phyloP scores from a whole-genome alignment of 2,329 filamentous ascomycete species.

The Exophiala sp. region DNA sequence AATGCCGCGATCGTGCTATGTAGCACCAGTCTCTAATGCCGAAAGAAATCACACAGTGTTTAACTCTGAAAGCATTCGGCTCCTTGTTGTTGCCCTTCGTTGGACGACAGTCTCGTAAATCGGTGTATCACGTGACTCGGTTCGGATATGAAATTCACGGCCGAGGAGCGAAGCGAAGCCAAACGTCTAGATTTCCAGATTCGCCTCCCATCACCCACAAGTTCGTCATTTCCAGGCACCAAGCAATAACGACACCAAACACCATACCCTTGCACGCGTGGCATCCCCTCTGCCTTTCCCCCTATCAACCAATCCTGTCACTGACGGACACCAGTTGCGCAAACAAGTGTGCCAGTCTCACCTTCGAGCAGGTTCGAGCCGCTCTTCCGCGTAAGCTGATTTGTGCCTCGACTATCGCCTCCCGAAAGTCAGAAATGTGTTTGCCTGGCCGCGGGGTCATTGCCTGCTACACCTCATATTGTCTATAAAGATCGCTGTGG shows the following conservation, averaged over 20 bases:
- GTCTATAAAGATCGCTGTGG: conserved; percentile 14
- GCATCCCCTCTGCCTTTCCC: neutral
- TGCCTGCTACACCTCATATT: neutral
- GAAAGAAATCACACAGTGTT: neutral
- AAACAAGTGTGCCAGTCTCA: conserved; percentile 2
- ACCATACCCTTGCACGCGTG: neutral
- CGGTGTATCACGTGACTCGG: neutral
- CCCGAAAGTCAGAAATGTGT: conserved; percentile 15
- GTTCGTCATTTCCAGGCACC: neutral
- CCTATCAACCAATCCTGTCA: neutral
- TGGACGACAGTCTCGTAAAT: neutral
- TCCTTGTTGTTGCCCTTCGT: neutral
- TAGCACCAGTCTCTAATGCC: too few relatives aligned
- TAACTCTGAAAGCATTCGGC: neutral
- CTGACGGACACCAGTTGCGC: neutral
- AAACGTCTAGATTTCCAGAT: neutral
- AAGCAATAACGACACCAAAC: neutral
- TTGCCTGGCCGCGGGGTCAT: conserved; percentile 22
- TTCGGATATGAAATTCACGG: neutral
- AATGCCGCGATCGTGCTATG: too few relatives aligned
- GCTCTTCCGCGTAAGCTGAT: conserved; percentile 19
- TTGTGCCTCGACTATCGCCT: conserved; percentile 4
- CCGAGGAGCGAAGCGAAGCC: neutral
- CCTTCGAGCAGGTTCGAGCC: conserved; percentile 21
- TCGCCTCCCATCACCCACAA: neutral